These are phyloP conservation scores for Ramaria rubella DNA, from an alignment of 768 basidiomycete genomes.

Conservation along the genomic window DNA sequence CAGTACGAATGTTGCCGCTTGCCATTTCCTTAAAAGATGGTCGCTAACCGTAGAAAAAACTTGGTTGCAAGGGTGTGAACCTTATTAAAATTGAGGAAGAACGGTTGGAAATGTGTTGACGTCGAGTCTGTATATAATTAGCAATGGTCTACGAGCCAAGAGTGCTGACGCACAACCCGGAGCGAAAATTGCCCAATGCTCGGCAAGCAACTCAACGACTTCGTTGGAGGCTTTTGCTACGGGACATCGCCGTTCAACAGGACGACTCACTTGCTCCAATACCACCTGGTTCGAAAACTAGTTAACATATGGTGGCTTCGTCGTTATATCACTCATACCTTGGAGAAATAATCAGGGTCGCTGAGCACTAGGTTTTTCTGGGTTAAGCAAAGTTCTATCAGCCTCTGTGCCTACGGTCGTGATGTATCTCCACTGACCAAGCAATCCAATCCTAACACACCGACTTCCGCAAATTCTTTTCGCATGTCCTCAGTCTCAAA, in stretches of 20 bases:
- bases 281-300: slow-evolving; percentile 43
- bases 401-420: too few relatives aligned
- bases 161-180: slow-evolving; percentile 62
- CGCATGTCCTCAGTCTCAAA: slow-evolving; percentile 70
- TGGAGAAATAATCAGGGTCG: slow-evolving; percentile 68
- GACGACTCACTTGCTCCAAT: slow-evolving; percentile 72
- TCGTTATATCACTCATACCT: slow-evolving; percentile 35
- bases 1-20: neutral
- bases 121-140: slow-evolving; percentile 51
- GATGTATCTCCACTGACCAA: slow-evolving; percentile 51
- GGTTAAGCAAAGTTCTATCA: neutral
- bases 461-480: slow-evolving; percentile 71
- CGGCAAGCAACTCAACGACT: slow-evolving; percentile 74
- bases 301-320: neutral
- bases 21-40: too few relatives aligned
- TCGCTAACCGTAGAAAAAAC: slow-evolving; percentile 66
- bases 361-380: slow-evolving; percentile 63
- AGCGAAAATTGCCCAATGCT: slow-evolving; percentile 81
- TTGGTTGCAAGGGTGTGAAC: slow-evolving; percentile 75
- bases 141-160: neutral
- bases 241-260: slow-evolving; percentile 70
- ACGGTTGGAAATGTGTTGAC: slow-evolving; percentile 76
- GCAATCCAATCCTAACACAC: slow-evolving; percentile 77
- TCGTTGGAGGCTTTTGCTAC: slow-evolving; percentile 81
- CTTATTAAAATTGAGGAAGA: slow-evolving; percentile 78